Base-by-base conservation (phyloP, 257 asterid species). In the Solanum verrucosum region DNA sequence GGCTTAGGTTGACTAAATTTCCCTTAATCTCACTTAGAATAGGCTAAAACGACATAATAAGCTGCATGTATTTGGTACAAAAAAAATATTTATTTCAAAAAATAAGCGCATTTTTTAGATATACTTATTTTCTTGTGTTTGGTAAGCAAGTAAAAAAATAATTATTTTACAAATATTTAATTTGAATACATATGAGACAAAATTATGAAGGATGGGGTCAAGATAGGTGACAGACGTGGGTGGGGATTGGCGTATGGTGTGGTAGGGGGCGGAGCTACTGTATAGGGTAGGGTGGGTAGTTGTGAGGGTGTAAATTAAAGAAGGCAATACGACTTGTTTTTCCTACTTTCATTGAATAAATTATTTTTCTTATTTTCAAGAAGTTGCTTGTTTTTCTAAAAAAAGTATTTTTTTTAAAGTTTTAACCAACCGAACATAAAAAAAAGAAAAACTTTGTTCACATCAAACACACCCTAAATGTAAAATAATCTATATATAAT, bases 341-440 rank as follows among this genome's bases (percentile, higher is more conserved):
- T 9, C 0, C 1, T 4, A 23, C 0, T 60, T 59, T 59, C 2
- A 59, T 59, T 20, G 4, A 5, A 52, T 52, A 16, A 52, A 5
- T 52, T 0, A 16, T 52, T 6, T 52, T 52, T 5, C 2, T 59
- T 56, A 56, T 56, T 59, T 59, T 59, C 12, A 59, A 18, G 5
- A 3, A 59, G 7, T 44, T 44, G 16, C 67, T 59, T 56, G 3
- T 56, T 59, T 20, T 20, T 3, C 12, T 7, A 20, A 59, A 20
- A 8, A 7, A 34, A 33, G 1, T 0, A 4, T 31, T 2, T 31
- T 33, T 33, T 33, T 33, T 3, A 33, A 33, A 33, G 4, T 34
- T 34, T 34, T 20, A 8, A 7, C 1, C 12, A 59, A 20, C 0
- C 0, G 0, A 59, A 7, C 5, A 21, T 0, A 2, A 21, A 7